These are phyloP conservation scores for Alternaria brassicae DNA, from an alignment of 2,329 filamentous ascomycete genomes.

Conservation along the genomic window DNA sequence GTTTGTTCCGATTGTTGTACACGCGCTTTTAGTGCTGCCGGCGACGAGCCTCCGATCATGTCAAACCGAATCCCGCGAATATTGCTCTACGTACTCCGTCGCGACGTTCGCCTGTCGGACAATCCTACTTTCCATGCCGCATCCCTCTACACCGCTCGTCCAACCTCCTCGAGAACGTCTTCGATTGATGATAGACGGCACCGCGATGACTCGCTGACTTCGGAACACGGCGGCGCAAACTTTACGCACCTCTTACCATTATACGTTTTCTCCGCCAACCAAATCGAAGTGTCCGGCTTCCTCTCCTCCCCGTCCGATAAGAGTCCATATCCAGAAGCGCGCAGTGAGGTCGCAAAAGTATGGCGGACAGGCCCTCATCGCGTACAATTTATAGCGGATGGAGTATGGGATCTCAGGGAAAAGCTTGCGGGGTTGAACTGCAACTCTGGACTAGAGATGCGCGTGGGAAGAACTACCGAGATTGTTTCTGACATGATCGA, in stretches of 20 bases:
- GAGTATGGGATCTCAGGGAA: conserved; percentile 74
- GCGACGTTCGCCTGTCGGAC: conserved; percentile 75
- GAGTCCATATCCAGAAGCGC: conserved; percentile 71
- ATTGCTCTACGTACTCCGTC: conserved; percentile 74
- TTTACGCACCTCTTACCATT: conserved; percentile 68
- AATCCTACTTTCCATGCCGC: conserved; percentile 74
- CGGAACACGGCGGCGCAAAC: conserved; percentile 27
- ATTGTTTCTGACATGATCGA: conserved; percentile 66
- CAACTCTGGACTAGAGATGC: conserved; percentile 63
- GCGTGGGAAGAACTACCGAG: conserved; percentile 67
- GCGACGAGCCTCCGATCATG: conserved; percentile 29
- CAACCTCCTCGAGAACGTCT: conserved; percentile 13
- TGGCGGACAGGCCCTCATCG: conserved; percentile 78
- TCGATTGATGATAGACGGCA: conserved; percentile 33
- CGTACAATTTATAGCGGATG: conserved; percentile 74
- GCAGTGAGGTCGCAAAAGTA: conserved; percentile 69
- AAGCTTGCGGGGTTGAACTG: conserved; percentile 66
- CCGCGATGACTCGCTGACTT: conserved; percentile 47
- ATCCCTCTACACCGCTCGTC: conserved; percentile 35
- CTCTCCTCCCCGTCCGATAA: conserved; percentile 56
- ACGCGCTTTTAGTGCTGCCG: conserved; percentile 20
- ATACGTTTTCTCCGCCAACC: conserved; percentile 72
- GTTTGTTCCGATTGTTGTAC: conserved; percentile 35
- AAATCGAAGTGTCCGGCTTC: conserved; percentile 78
- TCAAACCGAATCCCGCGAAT: conserved; percentile 51